phyloP scores from a whole-genome alignment of 2,329 filamentous ascomycete genomes.

The Cyphellophora europaea region DNA sequence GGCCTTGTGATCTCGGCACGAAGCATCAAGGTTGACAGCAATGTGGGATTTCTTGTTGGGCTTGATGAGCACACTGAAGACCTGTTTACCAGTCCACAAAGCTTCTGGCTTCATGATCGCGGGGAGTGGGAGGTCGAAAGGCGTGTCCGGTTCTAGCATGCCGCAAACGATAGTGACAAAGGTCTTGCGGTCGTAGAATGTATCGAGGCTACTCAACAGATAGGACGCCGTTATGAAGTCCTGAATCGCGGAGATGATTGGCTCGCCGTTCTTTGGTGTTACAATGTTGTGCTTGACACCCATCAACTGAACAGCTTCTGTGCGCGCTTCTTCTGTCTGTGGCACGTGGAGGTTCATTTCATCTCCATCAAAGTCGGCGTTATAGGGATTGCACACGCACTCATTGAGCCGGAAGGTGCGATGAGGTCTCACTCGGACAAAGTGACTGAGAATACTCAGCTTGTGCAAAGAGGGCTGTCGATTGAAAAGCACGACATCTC shows the following conservation, averaged over 20 bases:
- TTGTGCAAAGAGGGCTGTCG: slow-evolving; percentile 96
- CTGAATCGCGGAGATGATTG: slow-evolving; percentile 97
- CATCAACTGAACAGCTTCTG: slow-evolving; percentile 94
- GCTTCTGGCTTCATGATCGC: slow-evolving; percentile 75
- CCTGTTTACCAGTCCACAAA: slow-evolving; percentile 94
- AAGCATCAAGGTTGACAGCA: slow-evolving; percentile 83
- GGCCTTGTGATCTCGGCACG: slow-evolving; percentile 65
- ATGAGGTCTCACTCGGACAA: slow-evolving; percentile 87
- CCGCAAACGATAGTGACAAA: slow-evolving; percentile 88
- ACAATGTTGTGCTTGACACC: slow-evolving; percentile 93
- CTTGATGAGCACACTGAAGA: slow-evolving; percentile 85
- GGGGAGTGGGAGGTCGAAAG: slow-evolving; percentile 78
- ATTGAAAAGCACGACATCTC: slow-evolving; percentile 95
- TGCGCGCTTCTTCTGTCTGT: slow-evolving; percentile 91
- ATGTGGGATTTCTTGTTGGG: slow-evolving; percentile 79
- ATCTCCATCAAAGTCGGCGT: slow-evolving; percentile 97
- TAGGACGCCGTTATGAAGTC: slow-evolving; percentile 98
- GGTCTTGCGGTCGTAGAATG: slow-evolving; percentile 78
- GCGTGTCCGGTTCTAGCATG: slow-evolving; percentile 75
- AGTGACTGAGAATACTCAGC: slow-evolving; percentile 94
- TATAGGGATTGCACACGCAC: slow-evolving; percentile 96
- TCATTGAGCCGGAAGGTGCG: slow-evolving; percentile 95
- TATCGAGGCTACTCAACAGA: slow-evolving; percentile 81
- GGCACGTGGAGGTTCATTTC: slow-evolving; percentile 99
- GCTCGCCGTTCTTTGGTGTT: slow-evolving; percentile 94